Conservation (phyloP, 2,329 filamentous ascomycete species). For the Colletotrichum abscissum region DNA sequence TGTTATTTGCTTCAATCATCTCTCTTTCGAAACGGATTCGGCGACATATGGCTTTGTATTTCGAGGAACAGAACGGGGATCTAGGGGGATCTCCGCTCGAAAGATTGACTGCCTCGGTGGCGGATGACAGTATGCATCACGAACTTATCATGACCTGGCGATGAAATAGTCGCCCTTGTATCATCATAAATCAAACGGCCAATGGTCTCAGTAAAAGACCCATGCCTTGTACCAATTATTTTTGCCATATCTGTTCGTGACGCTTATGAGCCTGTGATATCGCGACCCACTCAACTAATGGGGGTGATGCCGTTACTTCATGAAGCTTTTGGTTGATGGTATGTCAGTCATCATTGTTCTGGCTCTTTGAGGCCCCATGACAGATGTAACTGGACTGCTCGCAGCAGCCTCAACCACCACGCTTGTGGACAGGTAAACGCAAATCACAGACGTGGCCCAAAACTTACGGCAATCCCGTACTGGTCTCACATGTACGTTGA, state of each 20-base stretch:
- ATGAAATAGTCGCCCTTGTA: constrained; percentile 29
- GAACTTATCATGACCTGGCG: constrained; percentile 28
- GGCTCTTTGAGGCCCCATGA: no score
- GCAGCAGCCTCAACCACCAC: not conserved
- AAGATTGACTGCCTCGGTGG: constrained; percentile 20
- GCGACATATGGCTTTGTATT: constrained; percentile 27
- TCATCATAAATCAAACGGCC: constrained; percentile 27
- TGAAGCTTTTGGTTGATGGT: no score
- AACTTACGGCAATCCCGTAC: not conserved
- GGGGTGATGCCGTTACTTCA: not conserved
- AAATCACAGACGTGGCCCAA: not conserved
- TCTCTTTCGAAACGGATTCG: constrained; percentile 3
- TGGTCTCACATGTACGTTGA: not conserved
- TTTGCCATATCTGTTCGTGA: not conserved
- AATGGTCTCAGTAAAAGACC: constrained; percentile 29
- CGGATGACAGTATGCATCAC: constrained; percentile 29
- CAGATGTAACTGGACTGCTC: not conserved
- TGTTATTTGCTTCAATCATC: constrained; percentile 3
- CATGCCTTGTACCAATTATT: constrained; percentile 21
- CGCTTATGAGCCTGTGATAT: not conserved
- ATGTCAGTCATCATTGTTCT: not conserved
- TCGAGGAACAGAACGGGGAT: constrained; percentile 2
- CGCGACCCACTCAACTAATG: not conserved
- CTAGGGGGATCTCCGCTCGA: not conserved
- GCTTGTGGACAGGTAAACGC: not conserved